Evolutionary conservation across 2,329 filamentous ascomycete species (phyloP).

Genomic region (Diaporthe caulivora): DNA sequence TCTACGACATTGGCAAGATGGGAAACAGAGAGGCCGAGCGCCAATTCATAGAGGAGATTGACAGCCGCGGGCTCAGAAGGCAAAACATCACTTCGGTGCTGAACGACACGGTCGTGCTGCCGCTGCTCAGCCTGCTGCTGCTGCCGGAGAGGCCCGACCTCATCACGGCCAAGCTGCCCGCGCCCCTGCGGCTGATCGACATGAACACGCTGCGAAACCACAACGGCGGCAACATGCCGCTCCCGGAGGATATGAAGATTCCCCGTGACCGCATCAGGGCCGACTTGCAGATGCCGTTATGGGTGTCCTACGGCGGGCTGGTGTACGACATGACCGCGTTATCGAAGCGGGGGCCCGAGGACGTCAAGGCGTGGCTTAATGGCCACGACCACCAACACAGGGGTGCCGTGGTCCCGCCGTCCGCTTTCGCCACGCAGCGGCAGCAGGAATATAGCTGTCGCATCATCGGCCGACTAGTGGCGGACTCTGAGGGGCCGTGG

Average conservation of each 20-base stretch:
- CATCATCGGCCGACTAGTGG: background rate
- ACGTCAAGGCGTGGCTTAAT: background rate
- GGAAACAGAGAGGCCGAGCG: background rate
- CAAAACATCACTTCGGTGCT: background rate
- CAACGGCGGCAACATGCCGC: background rate
- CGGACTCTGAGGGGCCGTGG: background rate
- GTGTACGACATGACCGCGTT: conserved; percentile 22
- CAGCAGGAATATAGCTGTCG: conserved; percentile 10
- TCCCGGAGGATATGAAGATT: background rate
- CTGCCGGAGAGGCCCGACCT: conserved; percentile 2
- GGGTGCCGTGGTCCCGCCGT: conserved; percentile 4
- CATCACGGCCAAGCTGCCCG: conserved; percentile 20
- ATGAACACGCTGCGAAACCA: background rate
- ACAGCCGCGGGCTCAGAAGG: background rate
- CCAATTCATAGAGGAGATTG: background rate
- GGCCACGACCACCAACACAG: background rate
- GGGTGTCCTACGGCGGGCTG: background rate
- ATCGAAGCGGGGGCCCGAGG: background rate
- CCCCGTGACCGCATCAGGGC: background rate
- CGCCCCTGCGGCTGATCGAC: background rate
- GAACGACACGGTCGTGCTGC: background rate
- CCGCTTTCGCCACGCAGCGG: background rate
- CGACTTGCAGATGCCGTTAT: conserved; percentile 6
- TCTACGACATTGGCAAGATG: conserved; percentile 1
- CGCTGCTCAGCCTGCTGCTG: background rate